Evolutionary conservation across 2,329 filamentous ascomycete genomes (phyloP).

Genomic region (Trichoderma cornu-damae): DNA sequence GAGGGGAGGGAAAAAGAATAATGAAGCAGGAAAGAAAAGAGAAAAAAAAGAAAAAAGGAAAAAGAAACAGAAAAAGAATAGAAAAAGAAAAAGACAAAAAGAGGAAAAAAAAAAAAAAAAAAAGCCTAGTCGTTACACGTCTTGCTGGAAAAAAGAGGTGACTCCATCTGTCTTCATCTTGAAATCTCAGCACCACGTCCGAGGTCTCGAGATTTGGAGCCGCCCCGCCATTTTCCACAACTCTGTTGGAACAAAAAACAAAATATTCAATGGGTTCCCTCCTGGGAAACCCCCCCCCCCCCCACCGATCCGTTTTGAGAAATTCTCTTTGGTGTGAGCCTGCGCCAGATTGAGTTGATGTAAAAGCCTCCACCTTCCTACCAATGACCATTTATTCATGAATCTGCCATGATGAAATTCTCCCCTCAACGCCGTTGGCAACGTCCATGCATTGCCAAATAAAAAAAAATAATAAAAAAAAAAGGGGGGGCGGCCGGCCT

Average conservation of each 20-base stretch:
- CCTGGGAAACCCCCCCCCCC: neutral
- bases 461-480: too few relatives aligned
- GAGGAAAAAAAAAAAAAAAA: neutral
- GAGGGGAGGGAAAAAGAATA: too few relatives aligned
- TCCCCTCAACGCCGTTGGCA: neutral
- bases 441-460: neutral
- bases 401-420: neutral
- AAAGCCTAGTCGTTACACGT: neutral
- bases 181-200: neutral
- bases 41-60: too few relatives aligned
- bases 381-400: constrained; percentile 1
- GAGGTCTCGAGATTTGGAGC: neutral
- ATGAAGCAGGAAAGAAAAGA: too few relatives aligned
- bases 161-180: neutral
- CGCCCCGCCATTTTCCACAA: neutral
- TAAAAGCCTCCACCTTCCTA: constrained; percentile 1
- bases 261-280: too few relatives aligned
- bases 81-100: neutral
- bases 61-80: too few relatives aligned
- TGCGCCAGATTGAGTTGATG: constrained; percentile 2
- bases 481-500: too few relatives aligned
- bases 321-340: neutral
- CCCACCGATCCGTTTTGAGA: neutral
- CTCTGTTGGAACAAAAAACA: neutral
- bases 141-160: neutral